Base-by-base conservation (phyloP, 306 rosid species). In the Prunus mume region DNA sequence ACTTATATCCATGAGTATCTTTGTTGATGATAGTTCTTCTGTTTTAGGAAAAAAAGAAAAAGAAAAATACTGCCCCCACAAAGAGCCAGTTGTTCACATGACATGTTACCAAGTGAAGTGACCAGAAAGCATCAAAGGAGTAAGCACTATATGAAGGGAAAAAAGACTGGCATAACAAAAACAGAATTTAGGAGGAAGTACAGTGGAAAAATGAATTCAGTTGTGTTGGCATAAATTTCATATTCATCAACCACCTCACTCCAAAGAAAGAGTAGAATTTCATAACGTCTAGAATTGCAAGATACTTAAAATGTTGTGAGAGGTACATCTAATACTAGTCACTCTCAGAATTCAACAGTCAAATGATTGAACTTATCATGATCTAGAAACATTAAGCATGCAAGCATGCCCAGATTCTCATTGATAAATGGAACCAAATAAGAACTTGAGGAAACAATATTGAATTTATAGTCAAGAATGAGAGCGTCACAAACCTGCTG, bases 401-500 rank as follows among this genome's bases (percentile, higher is more conserved):
- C n/a, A 54, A 24, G 52, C 32, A 72, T 12, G 52, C 34, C 25
- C 78, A 49, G 0, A 24, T 62, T 24, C 63, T 10, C 19, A 2
- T 12, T n/a, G 51, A 34, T 54, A 3, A 30, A 41, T 32, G 72
- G 47, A 68, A 46, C 64, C 46, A 57, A 5, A 60, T 25, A 51
- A 62, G 50, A 60, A 18, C 65, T 12, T 2, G 56, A 38, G 8
- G 20, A 30, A 68, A 58, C 15, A 57, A 52, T 55, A 56, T 64
- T 22, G 47, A 71, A 49, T 66, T 32, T 62, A 67, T 57, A 9
- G 64, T 30, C 27, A 47, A 65, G 74, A 67, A 57, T 32, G 38
- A 54, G 15, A 78, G 49, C 77, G 72, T 24, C 60, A 30, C 77
- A 46, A 65, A 87, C 88, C 87, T 82, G 87, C 70, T 77, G 70